Base-by-base conservation (phyloP, 176 grass and related monocot species). In the Themeda triandra region DNA sequence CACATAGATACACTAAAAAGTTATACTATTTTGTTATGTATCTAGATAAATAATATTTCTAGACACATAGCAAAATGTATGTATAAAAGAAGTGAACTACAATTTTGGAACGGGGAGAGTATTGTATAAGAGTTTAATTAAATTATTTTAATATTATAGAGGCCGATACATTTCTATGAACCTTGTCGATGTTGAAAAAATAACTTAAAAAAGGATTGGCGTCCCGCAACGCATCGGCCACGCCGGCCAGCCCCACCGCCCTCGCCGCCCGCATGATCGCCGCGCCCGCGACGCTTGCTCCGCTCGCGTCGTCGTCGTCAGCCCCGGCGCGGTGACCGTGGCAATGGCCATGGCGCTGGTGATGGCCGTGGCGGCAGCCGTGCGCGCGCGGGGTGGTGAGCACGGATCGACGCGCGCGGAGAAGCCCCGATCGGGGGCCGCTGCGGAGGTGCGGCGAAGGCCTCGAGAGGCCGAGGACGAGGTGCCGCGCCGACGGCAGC, bases 141-240 rank as follows among this genome's bases (percentile, higher is more conserved):
- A 18, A 49, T 6, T 17, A 49, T 49, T 49, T 49, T n/a, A 18
- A 49, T 49, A 18, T 18, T 49, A 49, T 3, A 49, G 17, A 49
- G 1, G 3, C 15, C 3, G 49, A 53, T 53, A 21, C 14, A 35
- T 49, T 49, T 18, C 46, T 18, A 18, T 49, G 14, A 49, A 49
- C 15, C 46, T 49, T 48, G 46, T 18, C 14, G 6, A 2, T 49
- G 46, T 49, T 18, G 4, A 49, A 49, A 18, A 49, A 49, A 18
- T 49, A 49, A 18, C 4, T 49, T 49, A 18, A 49, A n/a, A n/a
- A n/a, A n/a, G n/a, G n/a, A n/a, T n/a, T n/a, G n/a, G n/a, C n/a
- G n/a, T n/a, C 92, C 59, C 92, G 89, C 75, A 98, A 80, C 17
- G 94, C 76, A 69, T 95, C 91, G 3, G 91, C 92, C 41, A 98